Conservation (phyloP, 495 filamentous ascomycete species). For the Trichoderma virens region DNA sequence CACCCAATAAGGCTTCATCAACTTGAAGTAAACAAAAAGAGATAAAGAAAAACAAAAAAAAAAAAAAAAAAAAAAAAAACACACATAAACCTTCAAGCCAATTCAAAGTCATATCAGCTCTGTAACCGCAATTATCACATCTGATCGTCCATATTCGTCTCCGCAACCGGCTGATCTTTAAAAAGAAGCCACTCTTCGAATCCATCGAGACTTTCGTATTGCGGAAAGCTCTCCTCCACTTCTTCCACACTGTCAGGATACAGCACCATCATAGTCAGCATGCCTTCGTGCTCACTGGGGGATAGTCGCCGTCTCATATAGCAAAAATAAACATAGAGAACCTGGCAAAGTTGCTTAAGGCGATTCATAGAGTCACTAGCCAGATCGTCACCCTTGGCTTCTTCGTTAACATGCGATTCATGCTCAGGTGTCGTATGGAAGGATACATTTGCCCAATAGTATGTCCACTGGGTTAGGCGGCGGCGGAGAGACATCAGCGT, state of each 20-base stretch:
- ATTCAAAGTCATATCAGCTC: too few relatives aligned
- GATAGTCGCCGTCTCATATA: conserved; percentile 1
- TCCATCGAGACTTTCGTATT: background rate
- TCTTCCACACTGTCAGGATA: background rate
- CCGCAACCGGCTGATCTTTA: background rate
- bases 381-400: background rate
- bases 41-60: background rate
- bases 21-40: background rate
- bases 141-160: background rate
- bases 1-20: background rate
- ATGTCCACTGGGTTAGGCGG: background rate
- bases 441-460: background rate
- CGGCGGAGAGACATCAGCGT: conserved; percentile 1
- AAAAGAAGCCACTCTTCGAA: background rate
- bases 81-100: too few relatives aligned
- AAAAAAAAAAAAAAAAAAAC: background rate
- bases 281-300: background rate
- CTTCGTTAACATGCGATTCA: background rate
- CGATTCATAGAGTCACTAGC: background rate
- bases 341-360: background rate
- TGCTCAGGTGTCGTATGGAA: background rate
- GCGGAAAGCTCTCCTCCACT: background rate
- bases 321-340: conserved; percentile 8
- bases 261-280: background rate
- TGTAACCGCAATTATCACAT: too few relatives aligned